These are phyloP conservation scores for Skeletonema potamos DNA, from an alignment of 108 stramenopile genomes.

Conservation along the genomic window DNA sequence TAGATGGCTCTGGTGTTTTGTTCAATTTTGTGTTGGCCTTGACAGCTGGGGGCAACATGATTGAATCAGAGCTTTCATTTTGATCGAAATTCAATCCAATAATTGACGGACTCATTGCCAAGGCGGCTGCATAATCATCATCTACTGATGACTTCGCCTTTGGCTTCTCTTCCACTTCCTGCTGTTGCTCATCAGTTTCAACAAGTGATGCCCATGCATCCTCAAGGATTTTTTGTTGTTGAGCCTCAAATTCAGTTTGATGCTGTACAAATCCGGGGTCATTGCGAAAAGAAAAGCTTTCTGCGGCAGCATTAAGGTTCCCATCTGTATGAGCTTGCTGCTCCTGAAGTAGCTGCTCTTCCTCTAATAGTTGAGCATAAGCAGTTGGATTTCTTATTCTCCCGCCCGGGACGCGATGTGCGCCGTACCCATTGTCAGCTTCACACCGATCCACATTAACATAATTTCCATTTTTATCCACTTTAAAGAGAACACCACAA, in stretches of 20 bases:
- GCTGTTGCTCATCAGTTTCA: conserved; percentile 64
- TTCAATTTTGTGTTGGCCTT: conserved; percentile 13
- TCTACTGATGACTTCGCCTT: conserved; percentile 43
- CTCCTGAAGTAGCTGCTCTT: conserved; percentile 18
- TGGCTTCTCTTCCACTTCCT: conserved; percentile 21
- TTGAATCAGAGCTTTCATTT: conserved; percentile 61
- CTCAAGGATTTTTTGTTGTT: conserved; percentile 41
- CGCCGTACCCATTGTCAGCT: conserved; percentile 82
- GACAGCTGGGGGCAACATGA: conserved; percentile 61
- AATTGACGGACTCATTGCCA: conserved; percentile 70
- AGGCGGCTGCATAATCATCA: conserved; percentile 66
- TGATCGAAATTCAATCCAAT: conserved; percentile 85
- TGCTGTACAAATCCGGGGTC: conserved; percentile 39
- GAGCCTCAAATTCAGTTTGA: conserved; percentile 46
- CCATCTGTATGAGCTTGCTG: not conserved
- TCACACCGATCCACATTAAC: conserved; percentile 75
- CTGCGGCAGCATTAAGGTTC: conserved; percentile 4
- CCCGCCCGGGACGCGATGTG: conserved; percentile 84
- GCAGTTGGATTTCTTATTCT: conserved; percentile 62
- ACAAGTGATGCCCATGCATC: conserved; percentile 64
- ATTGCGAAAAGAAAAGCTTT: conserved; percentile 34
- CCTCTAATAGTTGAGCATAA: conserved; percentile 47
- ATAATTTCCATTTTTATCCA: conserved; percentile 70
- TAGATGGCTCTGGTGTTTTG: conserved; percentile 19
- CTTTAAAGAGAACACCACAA: conserved; percentile 73